Conservation (phyloP, 768 basidiomycete genomes). For the Porphyrellus cyaneotinctus region DNA sequence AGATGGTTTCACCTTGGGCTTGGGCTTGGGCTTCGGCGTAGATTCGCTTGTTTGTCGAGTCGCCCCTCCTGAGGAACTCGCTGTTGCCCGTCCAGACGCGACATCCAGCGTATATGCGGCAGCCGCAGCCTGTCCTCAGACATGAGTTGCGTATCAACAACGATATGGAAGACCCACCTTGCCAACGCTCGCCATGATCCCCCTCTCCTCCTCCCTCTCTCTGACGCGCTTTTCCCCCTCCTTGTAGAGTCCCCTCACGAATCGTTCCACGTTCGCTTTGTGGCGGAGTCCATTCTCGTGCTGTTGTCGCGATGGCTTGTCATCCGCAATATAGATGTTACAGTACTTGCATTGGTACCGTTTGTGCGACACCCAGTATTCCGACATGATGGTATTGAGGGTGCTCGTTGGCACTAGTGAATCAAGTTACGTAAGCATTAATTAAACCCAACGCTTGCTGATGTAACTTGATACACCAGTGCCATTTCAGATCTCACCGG, state of each 20-base stretch:
- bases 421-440: too few species aligned
- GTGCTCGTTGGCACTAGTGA: too few species aligned
- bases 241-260: constrained; percentile 91
- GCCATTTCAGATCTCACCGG: background rate
- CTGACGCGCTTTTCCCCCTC: constrained; percentile 83
- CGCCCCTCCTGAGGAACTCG: constrained; percentile 12
- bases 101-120: constrained; percentile 78
- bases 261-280: constrained; percentile 91
- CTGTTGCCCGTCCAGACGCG: constrained; percentile 53
- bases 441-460: constrained; percentile 7
- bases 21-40: constrained; percentile 34
- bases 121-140: constrained; percentile 57
- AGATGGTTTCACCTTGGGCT: constrained; percentile 46
- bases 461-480: constrained; percentile 6
- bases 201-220: constrained; percentile 78
- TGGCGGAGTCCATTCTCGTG: constrained; percentile 94
- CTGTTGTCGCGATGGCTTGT: constrained; percentile 84
- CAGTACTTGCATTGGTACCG: constrained; percentile 97
- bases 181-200: constrained; percentile 85
- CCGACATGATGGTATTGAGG: constrained; percentile 67
- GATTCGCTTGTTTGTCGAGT: background rate
- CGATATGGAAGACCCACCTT: constrained; percentile 41
- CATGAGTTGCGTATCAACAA: background rate
- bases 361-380: constrained; percentile 92
- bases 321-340: constrained; percentile 94